A percentile compares a stretch with the other conserved stretches of the same genome.
phyloP scores from a whole-genome alignment of 2,329 filamentous ascomycete genomes.

The Ophiosphaerella herpotricha region DNA sequence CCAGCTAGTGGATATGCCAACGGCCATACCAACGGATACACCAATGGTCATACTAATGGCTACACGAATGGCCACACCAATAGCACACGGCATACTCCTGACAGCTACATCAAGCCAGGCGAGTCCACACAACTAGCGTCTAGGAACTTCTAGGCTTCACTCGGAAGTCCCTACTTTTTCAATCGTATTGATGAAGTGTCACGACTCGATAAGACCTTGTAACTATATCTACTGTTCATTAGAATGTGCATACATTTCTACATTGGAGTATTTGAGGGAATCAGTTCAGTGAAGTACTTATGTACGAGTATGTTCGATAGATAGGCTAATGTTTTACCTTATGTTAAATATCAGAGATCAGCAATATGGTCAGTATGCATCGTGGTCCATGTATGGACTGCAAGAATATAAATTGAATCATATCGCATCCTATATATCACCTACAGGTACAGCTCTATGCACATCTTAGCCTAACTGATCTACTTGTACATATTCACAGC shows the following conservation, averaged over 20 bases:
- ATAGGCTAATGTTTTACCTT: constrained; percentile 9
- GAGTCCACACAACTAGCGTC: constrained; percentile 26
- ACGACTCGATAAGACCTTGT: too few species aligned
- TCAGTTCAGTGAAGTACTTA: too few species aligned
- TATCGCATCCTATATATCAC: constrained; percentile 48
- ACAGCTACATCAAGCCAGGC: constrained; percentile 24
- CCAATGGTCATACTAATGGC: constrained; percentile 21
- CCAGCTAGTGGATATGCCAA: constrained; percentile 17
- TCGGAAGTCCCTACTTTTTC: constrained; percentile 9
- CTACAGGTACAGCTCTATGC: constrained; percentile 49
- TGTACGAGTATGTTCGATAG: constrained; percentile 9
- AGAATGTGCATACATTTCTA: not conserved
- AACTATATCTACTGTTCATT: too few species aligned
- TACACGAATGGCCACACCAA: constrained; percentile 21
- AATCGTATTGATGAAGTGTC: not conserved
- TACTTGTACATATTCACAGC: constrained; percentile 40
- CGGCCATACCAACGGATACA: constrained; percentile 15
- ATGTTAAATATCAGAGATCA: not conserved
- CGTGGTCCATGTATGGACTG: constrained; percentile 12
- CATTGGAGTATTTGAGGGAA: not conserved
- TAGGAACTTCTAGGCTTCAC: constrained; percentile 32
- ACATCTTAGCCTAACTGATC: constrained; percentile 28
- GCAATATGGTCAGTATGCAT: not conserved
- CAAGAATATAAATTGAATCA: constrained; percentile 42
- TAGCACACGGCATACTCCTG: constrained; percentile 15